phyloP scores from a whole-genome alignment of 2,329 filamentous ascomycete species.

The Ascochyta clinopodiicola region DNA sequence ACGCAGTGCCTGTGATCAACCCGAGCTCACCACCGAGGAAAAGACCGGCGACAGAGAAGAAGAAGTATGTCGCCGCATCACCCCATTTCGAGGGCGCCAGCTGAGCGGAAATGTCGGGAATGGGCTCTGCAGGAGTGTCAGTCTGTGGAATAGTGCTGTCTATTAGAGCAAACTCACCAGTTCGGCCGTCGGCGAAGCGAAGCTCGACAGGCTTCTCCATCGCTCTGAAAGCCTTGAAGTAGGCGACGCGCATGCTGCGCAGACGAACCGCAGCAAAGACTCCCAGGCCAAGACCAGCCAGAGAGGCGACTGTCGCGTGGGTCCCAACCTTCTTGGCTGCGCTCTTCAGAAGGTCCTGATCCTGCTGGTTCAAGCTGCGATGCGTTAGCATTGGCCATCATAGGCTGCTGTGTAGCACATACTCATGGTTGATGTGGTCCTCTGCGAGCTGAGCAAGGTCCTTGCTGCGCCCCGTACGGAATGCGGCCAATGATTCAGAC shows the following conservation, averaged over 20 bases:
- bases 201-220: conserved; percentile 68
- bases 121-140: conserved; percentile 53
- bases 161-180: conserved; percentile 49
- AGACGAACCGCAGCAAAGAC: conserved; percentile 61
- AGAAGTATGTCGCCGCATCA: conserved; percentile 68
- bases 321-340: conserved; percentile 63
- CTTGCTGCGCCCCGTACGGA: conserved; percentile 35
- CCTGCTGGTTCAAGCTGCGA: conserved; percentile 57
- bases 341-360: conserved; percentile 63
- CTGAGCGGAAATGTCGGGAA: conserved; percentile 67
- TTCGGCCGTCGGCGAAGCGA: conserved; percentile 66
- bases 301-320: conserved; percentile 65
- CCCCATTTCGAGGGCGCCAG: conserved; percentile 64
- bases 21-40: conserved; percentile 71
- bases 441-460: conserved; percentile 41
- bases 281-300: conserved; percentile 66
- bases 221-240: conserved; percentile 68
- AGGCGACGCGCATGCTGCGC: conserved; percentile 60
- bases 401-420: conserved; percentile 2
- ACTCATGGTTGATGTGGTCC: conserved; percentile 45
- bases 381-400: neutral
- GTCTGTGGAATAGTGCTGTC: neutral
- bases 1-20: conserved; percentile 62
- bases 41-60: conserved; percentile 67
- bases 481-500: conserved; percentile 42